phyloP scores from a whole-genome alignment of 2,329 filamentous ascomycete genomes.

The Meredithiella fracta region DNA sequence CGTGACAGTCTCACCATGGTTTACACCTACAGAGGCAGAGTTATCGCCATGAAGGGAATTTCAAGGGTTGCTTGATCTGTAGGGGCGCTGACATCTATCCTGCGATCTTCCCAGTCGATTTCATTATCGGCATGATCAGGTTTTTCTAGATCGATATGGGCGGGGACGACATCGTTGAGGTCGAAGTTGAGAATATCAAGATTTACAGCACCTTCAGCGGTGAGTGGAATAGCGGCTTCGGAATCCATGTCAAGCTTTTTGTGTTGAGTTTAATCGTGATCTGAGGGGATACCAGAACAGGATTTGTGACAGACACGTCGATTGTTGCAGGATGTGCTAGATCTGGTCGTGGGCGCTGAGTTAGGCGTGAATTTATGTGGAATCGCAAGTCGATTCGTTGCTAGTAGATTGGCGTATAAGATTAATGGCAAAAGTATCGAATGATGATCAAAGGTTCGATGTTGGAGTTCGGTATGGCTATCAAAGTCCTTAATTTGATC shows the following conservation, averaged over 20 bases:
- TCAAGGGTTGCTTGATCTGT: background rate
- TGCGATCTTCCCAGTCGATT: conserved; percentile 14
- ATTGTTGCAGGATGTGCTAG: no score
- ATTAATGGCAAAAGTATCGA: no score
- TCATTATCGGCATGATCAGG: conserved; percentile 7
- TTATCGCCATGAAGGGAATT: background rate
- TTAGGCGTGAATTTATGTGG: no score
- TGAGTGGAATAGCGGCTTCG: conserved; percentile 16
- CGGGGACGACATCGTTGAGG: conserved; percentile 17
- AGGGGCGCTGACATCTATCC: background rate
- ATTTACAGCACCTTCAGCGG: conserved; percentile 18
- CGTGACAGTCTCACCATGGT: background rate
- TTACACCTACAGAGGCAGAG: background rate
- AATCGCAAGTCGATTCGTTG: no score
- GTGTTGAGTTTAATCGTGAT: background rate
- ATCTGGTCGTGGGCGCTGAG: no score
- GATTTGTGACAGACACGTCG: no score
- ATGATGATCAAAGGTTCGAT: no score
- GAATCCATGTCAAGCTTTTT: conserved; percentile 14
- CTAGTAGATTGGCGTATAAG: no score
- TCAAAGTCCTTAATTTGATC: no score
- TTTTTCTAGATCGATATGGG: background rate
- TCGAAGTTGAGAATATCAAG: conserved; percentile 26
- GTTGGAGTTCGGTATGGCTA: no score
- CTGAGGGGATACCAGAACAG: no score